Evolutionary conservation across 345 rosid species (phyloP), one percentile per base, ranked within the genome.

Genomic region (Nasturtium officinale): DNA sequence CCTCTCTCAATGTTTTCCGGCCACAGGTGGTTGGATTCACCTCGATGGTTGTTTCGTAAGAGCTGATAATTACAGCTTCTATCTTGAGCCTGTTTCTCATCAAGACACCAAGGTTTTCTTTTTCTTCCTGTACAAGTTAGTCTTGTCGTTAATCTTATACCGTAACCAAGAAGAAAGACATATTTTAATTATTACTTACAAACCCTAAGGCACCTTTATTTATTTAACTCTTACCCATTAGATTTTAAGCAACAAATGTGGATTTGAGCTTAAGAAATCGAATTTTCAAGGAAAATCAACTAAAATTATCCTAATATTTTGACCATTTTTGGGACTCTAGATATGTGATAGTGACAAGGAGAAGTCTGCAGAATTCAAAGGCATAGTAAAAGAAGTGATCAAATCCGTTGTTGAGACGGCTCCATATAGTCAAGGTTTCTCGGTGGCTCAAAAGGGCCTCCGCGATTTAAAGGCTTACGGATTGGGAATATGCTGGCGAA

Each of bases 11-110:
- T 84, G 87, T 71, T 73, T 83, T 26, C 82, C 87, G 1, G 45
- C 77, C 52, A 63, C 81, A 50, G 87, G 86, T 13, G 86, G 81
- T 42, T 82, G 84, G 30, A 77, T 84, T 80, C 74, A 79, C 69
- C 65, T 82, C 43, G 89, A 82, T 50, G 84, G 87, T 3, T 83
- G 87, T 75, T 86, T 82, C 59, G 60, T 77, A 6, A 78, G 86
- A 71, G 77, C 73, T 18, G 89, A 86, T 48, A 83, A 82, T 72
- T 83, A 80, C 60, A 72, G 77, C 55, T 86, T 86, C 69, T 80
- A 65, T 32, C 71, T 38, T 9, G 83, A 83, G 56, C 64, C 79
- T 29, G 1, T 70, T 28, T 53, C 68, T 1, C 70, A 54, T 65
- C 28, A 53, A 6, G 85, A 83, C 76, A 18, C 63, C 16, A 71